Conservation (phyloP, 1,284 basidiomycete genomes). For the Apiotrichum brassicae region DNA sequence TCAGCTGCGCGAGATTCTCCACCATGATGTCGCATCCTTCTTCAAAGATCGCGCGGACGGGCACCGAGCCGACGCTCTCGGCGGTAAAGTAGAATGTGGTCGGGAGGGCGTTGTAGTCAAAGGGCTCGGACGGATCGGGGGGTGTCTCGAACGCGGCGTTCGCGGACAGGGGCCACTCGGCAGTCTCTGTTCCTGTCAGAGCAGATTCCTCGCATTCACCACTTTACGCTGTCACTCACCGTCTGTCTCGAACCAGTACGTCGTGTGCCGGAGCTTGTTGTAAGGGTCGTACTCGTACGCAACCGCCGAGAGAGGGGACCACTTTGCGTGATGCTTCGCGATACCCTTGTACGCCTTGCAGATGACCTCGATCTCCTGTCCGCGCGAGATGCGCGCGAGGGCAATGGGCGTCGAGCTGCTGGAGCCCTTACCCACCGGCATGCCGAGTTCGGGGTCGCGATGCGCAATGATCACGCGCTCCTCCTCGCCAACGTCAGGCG, state of each 20-base stretch:
- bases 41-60: slow-evolving; percentile 79
- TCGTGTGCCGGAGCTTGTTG: slow-evolving; percentile 93
- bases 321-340: slow-evolving; percentile 98
- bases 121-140: slow-evolving; percentile 68
- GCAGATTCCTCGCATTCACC: background rate
- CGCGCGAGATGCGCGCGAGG: slow-evolving; percentile 86
- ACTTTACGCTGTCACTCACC: slow-evolving; percentile 24
- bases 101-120: slow-evolving; percentile 81
- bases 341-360: slow-evolving; percentile 97
- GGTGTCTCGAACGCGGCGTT: slow-evolving; percentile 78
- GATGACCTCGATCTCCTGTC: slow-evolving; percentile 79
- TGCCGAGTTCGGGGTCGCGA: slow-evolving; percentile 70
- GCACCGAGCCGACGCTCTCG: slow-evolving; percentile 81
- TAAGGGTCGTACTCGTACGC: slow-evolving; percentile 98
- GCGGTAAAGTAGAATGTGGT: slow-evolving; percentile 85
- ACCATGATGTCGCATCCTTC: slow-evolving; percentile 75
- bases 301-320: slow-evolving; percentile 93
- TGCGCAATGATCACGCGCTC: slow-evolving; percentile 49
- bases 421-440: slow-evolving; percentile 78
- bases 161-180: slow-evolving; percentile 75
- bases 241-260: slow-evolving; percentile 89
- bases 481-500: slow-evolving; percentile 35
- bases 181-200: slow-evolving; percentile 47
- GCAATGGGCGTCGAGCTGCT: slow-evolving; percentile 63
- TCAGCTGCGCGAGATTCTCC: slow-evolving; percentile 71